Evolutionary conservation across 106 monocot genomes (phyloP).

Genomic region (Apostasia shenzhenica): DNA sequence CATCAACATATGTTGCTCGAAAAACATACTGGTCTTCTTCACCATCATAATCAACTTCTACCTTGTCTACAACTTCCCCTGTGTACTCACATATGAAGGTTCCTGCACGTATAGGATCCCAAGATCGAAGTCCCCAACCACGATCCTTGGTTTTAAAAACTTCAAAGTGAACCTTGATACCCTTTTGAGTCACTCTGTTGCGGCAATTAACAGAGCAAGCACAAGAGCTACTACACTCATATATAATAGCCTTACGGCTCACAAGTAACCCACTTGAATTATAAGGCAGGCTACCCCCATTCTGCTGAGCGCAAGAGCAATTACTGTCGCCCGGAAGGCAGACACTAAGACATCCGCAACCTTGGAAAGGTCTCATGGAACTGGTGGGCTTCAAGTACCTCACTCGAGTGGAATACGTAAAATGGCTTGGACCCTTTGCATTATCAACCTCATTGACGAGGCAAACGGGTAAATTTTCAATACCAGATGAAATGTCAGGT

Average conservation of each 20-base stretch:
- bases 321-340: slow-evolving; percentile 55
- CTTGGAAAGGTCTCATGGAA: slow-evolving; percentile 26
- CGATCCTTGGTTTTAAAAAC: slow-evolving; percentile 62
- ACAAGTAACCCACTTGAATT: slow-evolving; percentile 55
- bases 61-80: slow-evolving; percentile 42
- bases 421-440: slow-evolving; percentile 45
- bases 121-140: slow-evolving; percentile 92
- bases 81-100: slow-evolving; percentile 80
- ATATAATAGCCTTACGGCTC: slow-evolving; percentile 46
- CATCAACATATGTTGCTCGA: slow-evolving; percentile 19
- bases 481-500: slow-evolving; percentile 55
- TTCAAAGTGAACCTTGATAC: slow-evolving; percentile 63
- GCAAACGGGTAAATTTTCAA: slow-evolving; percentile 56
- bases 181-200: slow-evolving; percentile 61
- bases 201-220: slow-evolving; percentile 55
- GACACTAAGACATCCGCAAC: slow-evolving; percentile 53
- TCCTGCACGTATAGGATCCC: slow-evolving; percentile 85
- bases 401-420: slow-evolving; percentile 43
- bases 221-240: slow-evolving; percentile 61
- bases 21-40: slow-evolving; percentile 60
- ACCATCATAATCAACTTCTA: slow-evolving; percentile 20
- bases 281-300: slow-evolving; percentile 71
- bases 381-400: slow-evolving; percentile 18
- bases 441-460: slow-evolving; percentile 83
- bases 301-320: slow-evolving; percentile 52